A percentile compares a stretch with the other conserved stretches of the same genome.
phyloP scores from a whole-genome alignment of 257 asterid species.

The Parsonsia alboflavescens region DNA sequence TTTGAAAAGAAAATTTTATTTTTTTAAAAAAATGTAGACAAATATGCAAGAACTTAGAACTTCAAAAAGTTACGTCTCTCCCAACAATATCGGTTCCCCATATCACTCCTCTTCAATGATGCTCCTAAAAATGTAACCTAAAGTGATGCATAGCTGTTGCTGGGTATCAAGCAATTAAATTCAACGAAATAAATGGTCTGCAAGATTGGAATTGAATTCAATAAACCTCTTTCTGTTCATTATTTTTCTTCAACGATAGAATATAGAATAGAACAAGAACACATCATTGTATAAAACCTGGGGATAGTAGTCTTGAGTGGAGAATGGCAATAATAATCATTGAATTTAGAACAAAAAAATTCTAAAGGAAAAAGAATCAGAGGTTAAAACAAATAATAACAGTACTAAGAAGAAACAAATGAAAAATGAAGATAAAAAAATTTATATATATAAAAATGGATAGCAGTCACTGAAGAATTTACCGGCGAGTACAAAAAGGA shows the following conservation, averaged over 20 bases:
- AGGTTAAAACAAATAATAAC: neutral
- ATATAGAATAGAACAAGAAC: slow-evolving; percentile 30
- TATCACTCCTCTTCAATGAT: too few species aligned
- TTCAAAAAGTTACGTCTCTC: too few species aligned
- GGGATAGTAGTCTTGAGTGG: neutral
- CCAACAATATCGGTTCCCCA: too few species aligned
- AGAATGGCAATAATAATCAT: slow-evolving; percentile 24
- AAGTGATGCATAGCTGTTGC: too few species aligned
- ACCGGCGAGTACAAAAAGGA: slow-evolving; percentile 37
- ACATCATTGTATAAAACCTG: slow-evolving; percentile 13
- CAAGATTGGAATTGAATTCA: slow-evolving; percentile 8
- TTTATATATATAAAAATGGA: neutral
- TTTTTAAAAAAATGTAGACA: too few species aligned
- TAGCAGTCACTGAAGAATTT: slow-evolving; percentile 34
- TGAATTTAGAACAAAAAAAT: slow-evolving; percentile 27
- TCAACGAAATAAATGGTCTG: too few species aligned
- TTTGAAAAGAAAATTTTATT: neutral
- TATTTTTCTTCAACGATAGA: slow-evolving; percentile 30
- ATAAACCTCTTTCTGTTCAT: slow-evolving; percentile 21
- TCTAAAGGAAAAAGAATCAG: neutral
- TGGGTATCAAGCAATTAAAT: too few species aligned
- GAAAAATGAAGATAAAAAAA: neutral
- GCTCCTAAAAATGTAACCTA: too few species aligned
- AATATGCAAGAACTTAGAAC: too few species aligned
- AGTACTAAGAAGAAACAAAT: neutral